These are phyloP conservation scores for Rhypophila decipiens DNA, from an alignment of 495 filamentous ascomycete species.

Conservation along the genomic window DNA sequence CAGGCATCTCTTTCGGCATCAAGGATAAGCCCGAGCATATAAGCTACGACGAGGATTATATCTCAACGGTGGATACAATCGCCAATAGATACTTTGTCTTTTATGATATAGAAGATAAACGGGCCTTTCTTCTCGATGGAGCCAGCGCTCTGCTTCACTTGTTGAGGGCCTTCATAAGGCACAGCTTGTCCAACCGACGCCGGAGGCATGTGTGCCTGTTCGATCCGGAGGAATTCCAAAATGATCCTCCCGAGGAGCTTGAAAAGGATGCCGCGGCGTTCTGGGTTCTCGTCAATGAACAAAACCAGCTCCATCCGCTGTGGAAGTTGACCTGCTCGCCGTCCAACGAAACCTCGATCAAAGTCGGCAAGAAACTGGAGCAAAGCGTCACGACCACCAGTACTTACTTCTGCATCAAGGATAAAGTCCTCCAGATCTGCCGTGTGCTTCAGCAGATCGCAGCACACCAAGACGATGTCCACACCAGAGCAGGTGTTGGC, in stretches of 20 bases:
- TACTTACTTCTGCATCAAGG: not conserved
- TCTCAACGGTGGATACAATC: not conserved
- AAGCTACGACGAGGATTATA: not conserved
- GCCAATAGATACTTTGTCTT: not conserved
- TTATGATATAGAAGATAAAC: not conserved
- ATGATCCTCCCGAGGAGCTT: not conserved
- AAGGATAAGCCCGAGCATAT: not conserved
- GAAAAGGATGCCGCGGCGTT: not conserved
- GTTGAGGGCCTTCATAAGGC: not conserved
- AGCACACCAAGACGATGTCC: not conserved
- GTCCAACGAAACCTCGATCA: not conserved
- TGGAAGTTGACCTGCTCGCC: no score
- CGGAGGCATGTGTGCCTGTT: not conserved
- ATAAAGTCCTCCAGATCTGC: not conserved
- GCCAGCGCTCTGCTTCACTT: slow-evolving; percentile 1
- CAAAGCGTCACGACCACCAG: not conserved
- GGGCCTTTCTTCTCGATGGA: slow-evolving; percentile 3
- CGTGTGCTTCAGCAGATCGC: not conserved
- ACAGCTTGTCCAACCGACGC: not conserved
- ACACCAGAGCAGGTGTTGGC: not conserved
- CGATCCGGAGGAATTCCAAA: not conserved
- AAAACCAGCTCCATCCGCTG: not conserved
- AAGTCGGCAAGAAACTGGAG: not conserved
- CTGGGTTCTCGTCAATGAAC: not conserved
- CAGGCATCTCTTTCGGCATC: not conserved